phyloP scores from a whole-genome alignment of 2,329 filamentous ascomycete genomes.

The Sphaerostilbella broomeana region DNA sequence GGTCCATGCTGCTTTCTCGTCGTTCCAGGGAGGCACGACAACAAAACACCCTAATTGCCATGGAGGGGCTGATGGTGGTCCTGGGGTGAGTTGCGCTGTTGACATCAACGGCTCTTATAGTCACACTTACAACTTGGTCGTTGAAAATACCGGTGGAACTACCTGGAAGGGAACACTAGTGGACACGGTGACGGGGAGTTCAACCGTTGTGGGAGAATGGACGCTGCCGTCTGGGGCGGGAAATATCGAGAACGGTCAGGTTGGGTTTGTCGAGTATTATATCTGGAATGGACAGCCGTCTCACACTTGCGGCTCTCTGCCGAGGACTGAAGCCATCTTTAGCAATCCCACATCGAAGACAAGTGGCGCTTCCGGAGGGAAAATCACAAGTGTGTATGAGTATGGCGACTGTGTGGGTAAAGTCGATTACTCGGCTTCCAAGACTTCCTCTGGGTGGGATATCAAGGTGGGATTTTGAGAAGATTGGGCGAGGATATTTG shows the following conservation, averaged over 20 bases:
- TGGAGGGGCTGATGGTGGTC: constrained; percentile 21
- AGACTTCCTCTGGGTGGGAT: constrained; percentile 4
- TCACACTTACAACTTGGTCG: constrained; percentile 16
- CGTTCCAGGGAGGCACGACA: constrained; percentile 16
- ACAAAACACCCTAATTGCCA: constrained; percentile 17
- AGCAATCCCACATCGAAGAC: constrained; percentile 5
- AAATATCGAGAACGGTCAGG: constrained; percentile 11
- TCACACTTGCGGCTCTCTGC: constrained; percentile 15
- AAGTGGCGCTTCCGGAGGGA: constrained; percentile 10
- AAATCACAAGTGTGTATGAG: constrained; percentile 15
- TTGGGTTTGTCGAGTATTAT: constrained; percentile 21
- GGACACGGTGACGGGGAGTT: constrained; percentile 12
- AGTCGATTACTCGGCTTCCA: constrained; percentile 5
- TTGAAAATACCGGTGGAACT: constrained; percentile 14
- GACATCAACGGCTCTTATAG: constrained; percentile 16
- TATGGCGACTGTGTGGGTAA: constrained; percentile 17
- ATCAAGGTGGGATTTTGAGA: constrained; percentile 14
- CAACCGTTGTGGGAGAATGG: constrained; percentile 17
- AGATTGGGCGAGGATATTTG: constrained; percentile 2
- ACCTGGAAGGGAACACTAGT: constrained; percentile 21
- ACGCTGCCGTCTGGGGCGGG: constrained; percentile 15
- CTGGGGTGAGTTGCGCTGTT: constrained; percentile 19
- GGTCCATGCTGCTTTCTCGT: constrained; percentile 19
- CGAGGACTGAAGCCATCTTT: constrained; percentile 4
- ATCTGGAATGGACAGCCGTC: constrained; percentile 14